phyloP scores from a whole-genome alignment of 2,329 filamentous ascomycete species.

The Ascocoryne sarcoides region DNA sequence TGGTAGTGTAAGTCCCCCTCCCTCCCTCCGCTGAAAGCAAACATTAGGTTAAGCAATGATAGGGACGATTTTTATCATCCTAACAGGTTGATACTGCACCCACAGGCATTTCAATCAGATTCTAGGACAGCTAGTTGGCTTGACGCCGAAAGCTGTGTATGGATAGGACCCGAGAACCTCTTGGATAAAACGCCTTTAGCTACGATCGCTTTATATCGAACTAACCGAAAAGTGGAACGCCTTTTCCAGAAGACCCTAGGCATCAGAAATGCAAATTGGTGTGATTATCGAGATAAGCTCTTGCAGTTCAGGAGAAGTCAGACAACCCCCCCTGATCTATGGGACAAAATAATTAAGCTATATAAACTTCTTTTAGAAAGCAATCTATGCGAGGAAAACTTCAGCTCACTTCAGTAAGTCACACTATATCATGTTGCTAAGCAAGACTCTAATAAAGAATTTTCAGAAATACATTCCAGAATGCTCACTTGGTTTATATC shows the following conservation, averaged over 20 bases:
- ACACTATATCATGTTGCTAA: not conserved
- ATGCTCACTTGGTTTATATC: constrained; percentile 10
- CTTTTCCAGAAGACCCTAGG: constrained; percentile 10
- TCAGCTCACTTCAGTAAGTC: constrained; percentile 1
- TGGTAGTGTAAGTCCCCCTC: constrained; percentile 10
- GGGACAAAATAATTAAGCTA: constrained; percentile 1
- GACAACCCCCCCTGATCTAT: not conserved
- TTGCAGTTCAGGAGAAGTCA: constrained; percentile 3
- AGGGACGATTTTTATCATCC: constrained; percentile 4
- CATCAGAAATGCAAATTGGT: constrained; percentile 13
- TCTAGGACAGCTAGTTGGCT: constrained; percentile 8
- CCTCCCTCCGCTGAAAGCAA: too few relatives aligned
- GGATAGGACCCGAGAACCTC: constrained; percentile 12
- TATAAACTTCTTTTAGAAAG: constrained; percentile 4
- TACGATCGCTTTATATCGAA: constrained; percentile 9
- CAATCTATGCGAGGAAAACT: constrained; percentile 3
- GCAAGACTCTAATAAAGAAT: constrained; percentile 3
- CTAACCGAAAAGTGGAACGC: constrained; percentile 3
- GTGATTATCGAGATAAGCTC: constrained; percentile 10
- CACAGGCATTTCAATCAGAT: constrained; percentile 4
- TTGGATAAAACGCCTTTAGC: constrained; percentile 10
- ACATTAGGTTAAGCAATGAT: too few relatives aligned
- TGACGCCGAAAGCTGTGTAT: constrained; percentile 8
- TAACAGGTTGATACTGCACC: constrained; percentile 9
- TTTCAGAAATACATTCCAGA: constrained; percentile 8